phyloP scores from a whole-genome alignment of 1,284 basidiomycete species.

The Trametes hirsuta region DNA sequence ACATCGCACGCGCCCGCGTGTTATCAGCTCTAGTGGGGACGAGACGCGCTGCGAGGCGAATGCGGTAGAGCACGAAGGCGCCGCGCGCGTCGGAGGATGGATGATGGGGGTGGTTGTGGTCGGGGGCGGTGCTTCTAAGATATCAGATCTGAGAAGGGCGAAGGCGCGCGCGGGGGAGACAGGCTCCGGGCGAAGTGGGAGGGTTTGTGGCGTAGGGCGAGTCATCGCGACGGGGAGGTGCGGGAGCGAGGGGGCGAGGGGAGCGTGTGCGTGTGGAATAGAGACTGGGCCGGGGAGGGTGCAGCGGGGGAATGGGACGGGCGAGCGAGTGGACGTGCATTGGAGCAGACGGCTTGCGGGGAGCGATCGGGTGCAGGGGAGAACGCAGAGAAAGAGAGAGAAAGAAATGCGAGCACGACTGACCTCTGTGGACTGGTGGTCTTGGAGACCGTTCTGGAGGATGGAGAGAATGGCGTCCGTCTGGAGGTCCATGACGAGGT shows the following conservation, averaged over 20 bases:
- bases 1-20: too few species aligned
- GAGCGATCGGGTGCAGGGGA: background rate
- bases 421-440: constrained; percentile 64
- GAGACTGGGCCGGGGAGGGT: too few species aligned
- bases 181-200: background rate
- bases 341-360: too few species aligned
- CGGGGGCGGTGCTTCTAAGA: background rate
- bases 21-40: too few species aligned
- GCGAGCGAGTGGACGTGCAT: too few species aligned
- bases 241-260: too few species aligned
- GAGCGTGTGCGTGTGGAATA: too few species aligned
- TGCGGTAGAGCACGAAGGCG: background rate
- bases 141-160: background rate
- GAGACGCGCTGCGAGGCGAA: too few species aligned
- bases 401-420: constrained; percentile 24
- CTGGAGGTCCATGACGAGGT: constrained; percentile 73
- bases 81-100: background rate
- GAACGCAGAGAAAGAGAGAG: background rate
- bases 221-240: too few species aligned
- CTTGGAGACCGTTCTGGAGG: constrained; percentile 66
- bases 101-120: background rate
- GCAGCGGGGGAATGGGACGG: too few species aligned
- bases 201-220: too few species aligned
- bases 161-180: background rate
- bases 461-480: constrained; percentile 64